These are phyloP conservation scores for Narthecium ossifragum DNA, from an alignment of 106 monocot species.

Conservation along the genomic window DNA sequence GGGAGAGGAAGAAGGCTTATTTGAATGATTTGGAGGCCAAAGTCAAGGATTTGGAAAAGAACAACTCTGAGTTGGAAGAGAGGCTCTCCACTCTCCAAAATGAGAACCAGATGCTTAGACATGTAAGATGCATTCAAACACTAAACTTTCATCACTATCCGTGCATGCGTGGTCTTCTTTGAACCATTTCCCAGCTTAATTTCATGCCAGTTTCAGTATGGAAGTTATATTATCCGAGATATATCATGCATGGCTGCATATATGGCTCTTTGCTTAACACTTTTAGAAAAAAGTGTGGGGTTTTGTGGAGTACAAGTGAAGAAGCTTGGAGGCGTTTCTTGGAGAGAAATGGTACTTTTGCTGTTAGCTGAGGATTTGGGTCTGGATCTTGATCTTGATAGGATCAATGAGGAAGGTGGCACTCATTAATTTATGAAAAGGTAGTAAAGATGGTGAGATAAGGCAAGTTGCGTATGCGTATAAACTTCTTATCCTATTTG, in stretches of 20 bases:
- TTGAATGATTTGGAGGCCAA: slow-evolving; percentile 64
- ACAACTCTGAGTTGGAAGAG: slow-evolving; percentile 77
- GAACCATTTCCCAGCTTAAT: neutral
- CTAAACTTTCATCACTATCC: neutral
- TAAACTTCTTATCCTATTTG: no score
- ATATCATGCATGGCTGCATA: neutral
- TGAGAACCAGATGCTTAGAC: slow-evolving; percentile 91
- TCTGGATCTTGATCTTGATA: no score
- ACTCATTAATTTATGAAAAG: no score
- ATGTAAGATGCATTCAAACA: slow-evolving; percentile 21
- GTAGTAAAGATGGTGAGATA: no score
- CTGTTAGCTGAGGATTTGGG: no score
- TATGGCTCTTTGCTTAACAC: neutral
- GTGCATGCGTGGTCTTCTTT: neutral
- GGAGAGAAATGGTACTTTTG: no score
- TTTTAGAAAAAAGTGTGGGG: neutral
- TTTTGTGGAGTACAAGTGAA: no score
- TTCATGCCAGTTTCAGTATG: neutral
- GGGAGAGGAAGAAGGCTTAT: slow-evolving; percentile 90
- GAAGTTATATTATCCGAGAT: neutral
- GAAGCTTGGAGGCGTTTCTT: no score
- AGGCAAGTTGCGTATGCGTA: no score
- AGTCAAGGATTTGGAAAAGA: slow-evolving; percentile 69
- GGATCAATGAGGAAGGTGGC: no score
- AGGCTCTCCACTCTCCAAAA: slow-evolving; percentile 75